These are phyloP conservation scores for Trametes polyzona DNA, from an alignment of 1,284 basidiomycete species.

Conservation along the genomic window DNA sequence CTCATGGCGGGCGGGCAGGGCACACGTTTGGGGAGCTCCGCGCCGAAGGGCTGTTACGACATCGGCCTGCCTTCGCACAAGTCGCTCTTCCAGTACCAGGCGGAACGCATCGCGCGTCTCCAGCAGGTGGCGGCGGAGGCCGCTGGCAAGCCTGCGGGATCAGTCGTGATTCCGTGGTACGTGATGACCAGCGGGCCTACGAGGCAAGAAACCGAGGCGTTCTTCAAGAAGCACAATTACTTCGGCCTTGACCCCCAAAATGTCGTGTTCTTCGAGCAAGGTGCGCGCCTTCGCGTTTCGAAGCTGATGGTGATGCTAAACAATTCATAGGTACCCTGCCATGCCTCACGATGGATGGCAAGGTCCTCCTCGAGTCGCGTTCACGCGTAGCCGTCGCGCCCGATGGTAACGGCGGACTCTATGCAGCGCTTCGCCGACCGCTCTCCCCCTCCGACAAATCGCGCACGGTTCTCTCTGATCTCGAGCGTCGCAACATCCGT, in stretches of 20 bases:
- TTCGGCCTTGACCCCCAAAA: slow-evolving; percentile 86
- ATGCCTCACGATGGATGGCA: slow-evolving; percentile 93
- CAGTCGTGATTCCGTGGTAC: slow-evolving; percentile 90
- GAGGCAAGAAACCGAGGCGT: slow-evolving; percentile 82
- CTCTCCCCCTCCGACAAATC: slow-evolving; percentile 63
- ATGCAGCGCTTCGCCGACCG: slow-evolving; percentile 88
- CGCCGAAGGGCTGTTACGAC: slow-evolving; percentile 98
- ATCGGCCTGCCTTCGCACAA: slow-evolving; percentile 93
- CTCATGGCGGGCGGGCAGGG: slow-evolving; percentile 99
- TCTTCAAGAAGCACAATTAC: slow-evolving; percentile 79
- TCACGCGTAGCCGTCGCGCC: slow-evolving; percentile 90
- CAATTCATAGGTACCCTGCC: slow-evolving; percentile 82
- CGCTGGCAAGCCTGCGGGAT: slow-evolving; percentile 54
- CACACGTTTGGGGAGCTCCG: slow-evolving; percentile 88
- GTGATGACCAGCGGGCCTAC: slow-evolving; percentile 99
- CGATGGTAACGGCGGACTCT: slow-evolving; percentile 97
- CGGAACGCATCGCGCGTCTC: slow-evolving; percentile 88
- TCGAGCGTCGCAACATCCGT: slow-evolving; percentile 76
- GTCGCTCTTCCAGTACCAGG: slow-evolving; percentile 96
- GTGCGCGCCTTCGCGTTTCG: slow-evolving; percentile 48
- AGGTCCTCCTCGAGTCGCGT: slow-evolving; percentile 85
- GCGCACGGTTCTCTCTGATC: slow-evolving; percentile 83
- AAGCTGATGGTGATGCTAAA: slow-evolving; percentile 7
- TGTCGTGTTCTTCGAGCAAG: slow-evolving; percentile 97
- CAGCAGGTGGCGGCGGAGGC: slow-evolving; percentile 75